These are phyloP conservation scores for Flammula alnicola DNA, from an alignment of 1,284 basidiomycete species.

Conservation along the genomic window DNA sequence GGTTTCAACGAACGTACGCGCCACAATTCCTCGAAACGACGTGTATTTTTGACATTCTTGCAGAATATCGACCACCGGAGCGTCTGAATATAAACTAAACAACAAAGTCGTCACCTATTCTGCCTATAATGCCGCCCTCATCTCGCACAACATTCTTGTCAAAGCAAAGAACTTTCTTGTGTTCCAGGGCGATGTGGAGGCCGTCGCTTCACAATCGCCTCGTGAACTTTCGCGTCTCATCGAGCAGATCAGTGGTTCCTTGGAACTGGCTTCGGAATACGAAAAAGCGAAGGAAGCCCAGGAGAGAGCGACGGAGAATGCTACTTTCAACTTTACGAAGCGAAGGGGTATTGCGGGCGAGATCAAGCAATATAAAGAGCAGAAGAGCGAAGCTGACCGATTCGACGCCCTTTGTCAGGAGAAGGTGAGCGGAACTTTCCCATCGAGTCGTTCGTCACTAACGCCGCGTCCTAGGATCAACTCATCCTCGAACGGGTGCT, in stretches of 20 bases:
- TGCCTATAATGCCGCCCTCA: constrained; percentile 84
- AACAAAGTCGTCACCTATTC: constrained; percentile 79
- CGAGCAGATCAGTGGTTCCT: constrained; percentile 94
- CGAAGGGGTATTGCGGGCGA: constrained; percentile 92
- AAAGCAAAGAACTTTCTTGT: constrained; percentile 99
- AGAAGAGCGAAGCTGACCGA: constrained; percentile 91
- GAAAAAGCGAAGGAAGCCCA: constrained; percentile 88
- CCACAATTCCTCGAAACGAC: not conserved
- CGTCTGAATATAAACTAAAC: constrained; percentile 90
- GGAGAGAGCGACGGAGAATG: constrained; percentile 90
- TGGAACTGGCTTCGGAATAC: constrained; percentile 89
- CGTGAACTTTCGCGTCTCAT: constrained; percentile 90
- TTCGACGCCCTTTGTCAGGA: constrained; percentile 84
- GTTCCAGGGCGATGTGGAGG: constrained; percentile 99
- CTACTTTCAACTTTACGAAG: constrained; percentile 93
- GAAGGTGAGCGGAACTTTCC: too few relatives aligned
- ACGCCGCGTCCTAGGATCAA: too few relatives aligned
- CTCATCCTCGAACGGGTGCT: constrained; percentile 83
- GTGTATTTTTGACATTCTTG: constrained; percentile 9
- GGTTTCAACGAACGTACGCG: constrained; percentile 88
- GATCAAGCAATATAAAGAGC: constrained; percentile 97
- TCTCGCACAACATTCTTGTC: constrained; percentile 93
- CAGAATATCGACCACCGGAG: constrained; percentile 86
- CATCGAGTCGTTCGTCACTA: too few relatives aligned
- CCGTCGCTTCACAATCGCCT: constrained; percentile 94